Percentiles rank a stretch among this genome's conserved stretches.
These are phyloP conservation scores for Cryptosporidium sp. DNA, from an alignment of 169 alveolate species.

Conservation along the genomic window DNA sequence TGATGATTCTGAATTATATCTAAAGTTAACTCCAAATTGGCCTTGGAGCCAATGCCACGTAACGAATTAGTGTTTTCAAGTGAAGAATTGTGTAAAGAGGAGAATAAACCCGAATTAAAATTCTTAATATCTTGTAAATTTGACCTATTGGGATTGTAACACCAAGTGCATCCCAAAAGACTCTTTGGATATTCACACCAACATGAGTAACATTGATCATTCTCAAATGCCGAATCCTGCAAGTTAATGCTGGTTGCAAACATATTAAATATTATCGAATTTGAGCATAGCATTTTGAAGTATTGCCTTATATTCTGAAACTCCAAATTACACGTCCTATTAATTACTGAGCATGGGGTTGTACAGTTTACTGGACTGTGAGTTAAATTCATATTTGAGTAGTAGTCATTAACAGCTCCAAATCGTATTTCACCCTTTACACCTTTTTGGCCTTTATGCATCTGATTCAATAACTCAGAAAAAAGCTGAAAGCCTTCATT, in stretches of 20 bases:
- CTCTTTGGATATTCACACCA: constrained; percentile 69
- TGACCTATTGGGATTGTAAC: constrained; percentile 32
- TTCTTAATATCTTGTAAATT: constrained; percentile 22
- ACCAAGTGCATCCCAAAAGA: constrained; percentile 47
- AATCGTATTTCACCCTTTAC: background rate
- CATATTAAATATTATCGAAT: constrained; percentile 59
- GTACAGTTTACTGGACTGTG: constrained; percentile 63
- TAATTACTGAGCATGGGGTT: constrained; percentile 63
- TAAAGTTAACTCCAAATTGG: constrained; percentile 3
- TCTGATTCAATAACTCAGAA: background rate
- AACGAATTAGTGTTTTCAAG: background rate
- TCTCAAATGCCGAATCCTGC: constrained; percentile 18
- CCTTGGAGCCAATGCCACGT: background rate
- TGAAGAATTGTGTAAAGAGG: background rate
- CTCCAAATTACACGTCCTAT: constrained; percentile 53
- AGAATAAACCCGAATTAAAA: background rate
- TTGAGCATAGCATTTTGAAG: constrained; percentile 44
- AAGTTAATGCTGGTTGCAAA: constrained; percentile 55
- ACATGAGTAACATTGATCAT: constrained; percentile 5
- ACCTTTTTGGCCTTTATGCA: background rate
- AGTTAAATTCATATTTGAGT: constrained; percentile 22
- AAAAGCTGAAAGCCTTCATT: constrained; percentile 4
- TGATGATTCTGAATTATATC: background rate
- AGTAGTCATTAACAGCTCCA: constrained; percentile 1
- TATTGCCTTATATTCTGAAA: constrained; percentile 55